phyloP scores from a whole-genome alignment of 768 basidiomycete genomes.

The Lentinula boryana region DNA sequence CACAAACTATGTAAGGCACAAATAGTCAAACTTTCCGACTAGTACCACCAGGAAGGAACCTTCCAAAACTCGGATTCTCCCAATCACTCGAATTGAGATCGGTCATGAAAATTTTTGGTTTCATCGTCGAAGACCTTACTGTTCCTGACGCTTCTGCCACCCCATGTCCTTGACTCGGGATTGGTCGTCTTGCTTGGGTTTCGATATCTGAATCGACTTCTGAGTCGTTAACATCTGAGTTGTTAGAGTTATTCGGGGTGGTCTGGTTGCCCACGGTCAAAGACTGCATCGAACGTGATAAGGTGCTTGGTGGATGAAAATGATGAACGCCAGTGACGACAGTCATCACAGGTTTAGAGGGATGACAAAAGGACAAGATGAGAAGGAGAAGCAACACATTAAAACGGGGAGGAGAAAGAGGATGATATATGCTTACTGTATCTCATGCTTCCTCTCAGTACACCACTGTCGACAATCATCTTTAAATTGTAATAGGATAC shows the following conservation, averaged over 20 bases:
- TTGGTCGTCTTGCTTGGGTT: background rate
- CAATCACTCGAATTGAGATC: conserved; percentile 1
- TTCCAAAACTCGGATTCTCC: background rate
- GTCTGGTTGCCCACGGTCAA: background rate
- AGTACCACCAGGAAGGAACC: background rate
- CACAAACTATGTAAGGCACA: background rate
- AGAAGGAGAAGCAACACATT: too few relatives aligned
- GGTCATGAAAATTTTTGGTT: background rate
- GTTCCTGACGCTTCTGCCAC: background rate
- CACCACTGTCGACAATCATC: conserved; percentile 75
- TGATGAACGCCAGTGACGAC: background rate
- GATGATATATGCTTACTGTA: conserved; percentile 45
- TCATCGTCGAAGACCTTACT: background rate
- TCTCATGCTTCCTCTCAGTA: conserved; percentile 62
- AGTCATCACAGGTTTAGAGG: background rate
- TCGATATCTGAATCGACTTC: background rate
- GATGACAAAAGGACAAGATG: too few relatives aligned
- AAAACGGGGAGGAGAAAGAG: background rate
- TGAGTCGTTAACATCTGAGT: too few relatives aligned
- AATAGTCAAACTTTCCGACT: background rate
- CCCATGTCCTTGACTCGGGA: background rate
- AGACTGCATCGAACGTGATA: conserved; percentile 22
- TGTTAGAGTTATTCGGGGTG: background rate
- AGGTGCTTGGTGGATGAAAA: conserved; percentile 17
- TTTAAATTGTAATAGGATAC: conserved; percentile 67